A percentile compares a stretch with the other conserved stretches of the same genome.
These are phyloP conservation scores for Phragmites australis DNA, from an alignment of 176 grass and related monocot genomes.

Conservation along the genomic window DNA sequence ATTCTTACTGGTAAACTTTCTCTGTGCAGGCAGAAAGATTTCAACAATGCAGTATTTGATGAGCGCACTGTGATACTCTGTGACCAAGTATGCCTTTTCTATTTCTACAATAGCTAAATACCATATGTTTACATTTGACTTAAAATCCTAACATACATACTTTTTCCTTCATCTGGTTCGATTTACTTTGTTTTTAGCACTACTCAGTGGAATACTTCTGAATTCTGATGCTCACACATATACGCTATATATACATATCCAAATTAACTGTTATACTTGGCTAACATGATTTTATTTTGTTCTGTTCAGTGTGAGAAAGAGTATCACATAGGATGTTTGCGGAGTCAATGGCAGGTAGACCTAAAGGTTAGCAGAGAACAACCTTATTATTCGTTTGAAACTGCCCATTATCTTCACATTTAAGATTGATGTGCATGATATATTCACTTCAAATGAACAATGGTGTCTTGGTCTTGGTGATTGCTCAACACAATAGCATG, in stretches of 20 bases:
- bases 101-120: not conserved
- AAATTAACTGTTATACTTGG: conserved; percentile 17
- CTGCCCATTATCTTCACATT: not conserved
- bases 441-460: not conserved
- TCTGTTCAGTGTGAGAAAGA: conserved; percentile 90
- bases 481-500: not conserved
- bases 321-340: conserved; percentile 88
- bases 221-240: not conserved
- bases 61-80: conserved; percentile 96
- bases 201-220: not conserved
- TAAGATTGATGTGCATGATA: conserved; percentile 16
- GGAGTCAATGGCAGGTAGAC: conserved; percentile 57
- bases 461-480: not conserved
- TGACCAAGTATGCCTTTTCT: conserved; percentile 72
- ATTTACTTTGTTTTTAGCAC: conserved; percentile 5
- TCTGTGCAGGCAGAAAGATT: conserved; percentile 83
- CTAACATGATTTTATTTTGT: conserved; percentile 25
- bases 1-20: conserved; percentile 29
- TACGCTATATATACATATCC: not conserved
- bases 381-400: not conserved
- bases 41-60: conserved; percentile 87
- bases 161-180: not conserved
- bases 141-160: not conserved
- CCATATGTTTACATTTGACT: conserved; percentile 33
- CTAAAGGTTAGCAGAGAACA: conserved; percentile 53